Conservation (phyloP, 164 flowering plant genomes). For the Tetrastigma voinierianum region DNA sequence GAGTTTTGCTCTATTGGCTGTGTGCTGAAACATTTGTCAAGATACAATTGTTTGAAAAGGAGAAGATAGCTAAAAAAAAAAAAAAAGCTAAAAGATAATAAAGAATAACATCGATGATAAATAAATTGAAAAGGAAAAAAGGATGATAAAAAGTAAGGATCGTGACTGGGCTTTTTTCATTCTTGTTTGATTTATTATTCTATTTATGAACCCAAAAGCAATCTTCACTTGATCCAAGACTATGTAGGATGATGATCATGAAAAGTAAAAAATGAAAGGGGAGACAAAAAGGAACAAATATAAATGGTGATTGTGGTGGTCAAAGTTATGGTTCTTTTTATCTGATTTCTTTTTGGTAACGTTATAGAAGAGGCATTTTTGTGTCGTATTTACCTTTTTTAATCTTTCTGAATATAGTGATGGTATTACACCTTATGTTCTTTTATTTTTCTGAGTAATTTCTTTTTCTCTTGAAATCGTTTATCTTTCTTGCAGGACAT, state of each 20-base stretch:
- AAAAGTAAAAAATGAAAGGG: background rate
- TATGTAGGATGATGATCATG: background rate
- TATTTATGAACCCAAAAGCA: background rate
- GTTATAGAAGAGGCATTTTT: background rate
- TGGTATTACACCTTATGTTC: background rate
- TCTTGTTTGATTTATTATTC: background rate
- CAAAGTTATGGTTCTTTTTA: background rate
- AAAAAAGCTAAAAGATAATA: background rate
- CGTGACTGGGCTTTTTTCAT: no score
- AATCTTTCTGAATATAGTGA: no score
- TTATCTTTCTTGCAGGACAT: slow-evolving; percentile 53
- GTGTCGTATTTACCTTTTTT: background rate
- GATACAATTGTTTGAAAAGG: no score
- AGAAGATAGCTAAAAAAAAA: background rate
- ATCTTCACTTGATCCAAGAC: background rate
- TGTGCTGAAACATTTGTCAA: no score
- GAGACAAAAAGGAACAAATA: background rate
- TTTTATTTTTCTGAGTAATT: background rate
- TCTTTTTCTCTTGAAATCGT: background rate
- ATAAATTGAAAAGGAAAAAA: no score
- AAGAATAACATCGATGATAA: no score
- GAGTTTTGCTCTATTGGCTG: no score
- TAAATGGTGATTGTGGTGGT: background rate
- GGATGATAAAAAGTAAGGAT: no score
- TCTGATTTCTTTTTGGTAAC: background rate